A percentile compares a stretch with the other conserved stretches of the same genome.
Evolutionary conservation across 106 monocot species (phyloP).

Genomic region (Apostasia ramifera): DNA sequence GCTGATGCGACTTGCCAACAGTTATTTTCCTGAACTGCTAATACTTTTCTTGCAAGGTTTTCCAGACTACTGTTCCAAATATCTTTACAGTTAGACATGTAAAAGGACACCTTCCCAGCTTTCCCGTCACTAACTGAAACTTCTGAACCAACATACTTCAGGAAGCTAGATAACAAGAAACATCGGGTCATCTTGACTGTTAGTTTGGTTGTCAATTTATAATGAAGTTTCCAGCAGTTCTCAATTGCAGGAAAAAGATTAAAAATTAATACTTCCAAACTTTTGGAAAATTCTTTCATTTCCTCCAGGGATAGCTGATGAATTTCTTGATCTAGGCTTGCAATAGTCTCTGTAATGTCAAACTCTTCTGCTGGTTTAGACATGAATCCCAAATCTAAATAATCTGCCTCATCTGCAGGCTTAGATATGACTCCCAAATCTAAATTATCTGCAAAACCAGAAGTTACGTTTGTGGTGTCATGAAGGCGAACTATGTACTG

Average conservation of each 20-base stretch:
- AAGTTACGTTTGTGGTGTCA: conserved; percentile 8
- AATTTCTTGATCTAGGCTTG: conserved; percentile 4
- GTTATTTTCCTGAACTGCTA: conserved; percentile 42
- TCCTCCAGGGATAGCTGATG: conserved; percentile 22
- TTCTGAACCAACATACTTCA: conserved; percentile 23
- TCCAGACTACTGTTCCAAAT: conserved; percentile 55
- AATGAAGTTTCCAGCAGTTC: conserved; percentile 68
- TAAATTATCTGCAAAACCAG: conserved; percentile 5
- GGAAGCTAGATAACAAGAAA: conserved; percentile 45
- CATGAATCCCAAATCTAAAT: background rate
- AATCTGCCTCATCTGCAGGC: background rate
- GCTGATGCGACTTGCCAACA: conserved; percentile 78
- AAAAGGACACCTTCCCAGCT: conserved; percentile 7
- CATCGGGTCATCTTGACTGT: conserved; percentile 44
- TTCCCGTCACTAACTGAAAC: conserved; percentile 4
- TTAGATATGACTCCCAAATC: background rate
- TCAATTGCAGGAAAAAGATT: conserved; percentile 64
- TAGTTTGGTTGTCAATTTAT: conserved; percentile 46
- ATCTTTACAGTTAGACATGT: conserved; percentile 7
- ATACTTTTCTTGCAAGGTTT: conserved; percentile 35
- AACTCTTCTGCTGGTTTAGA: background rate
- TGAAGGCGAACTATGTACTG: conserved; percentile 6
- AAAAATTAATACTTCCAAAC: conserved; percentile 39
- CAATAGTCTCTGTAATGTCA: background rate
- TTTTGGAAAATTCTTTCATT: conserved; percentile 37